Evolutionary conservation across 306 rosid species (phyloP), one percentile per base, ranked within the genome.

Genomic region (Lathyrus aphaca): DNA sequence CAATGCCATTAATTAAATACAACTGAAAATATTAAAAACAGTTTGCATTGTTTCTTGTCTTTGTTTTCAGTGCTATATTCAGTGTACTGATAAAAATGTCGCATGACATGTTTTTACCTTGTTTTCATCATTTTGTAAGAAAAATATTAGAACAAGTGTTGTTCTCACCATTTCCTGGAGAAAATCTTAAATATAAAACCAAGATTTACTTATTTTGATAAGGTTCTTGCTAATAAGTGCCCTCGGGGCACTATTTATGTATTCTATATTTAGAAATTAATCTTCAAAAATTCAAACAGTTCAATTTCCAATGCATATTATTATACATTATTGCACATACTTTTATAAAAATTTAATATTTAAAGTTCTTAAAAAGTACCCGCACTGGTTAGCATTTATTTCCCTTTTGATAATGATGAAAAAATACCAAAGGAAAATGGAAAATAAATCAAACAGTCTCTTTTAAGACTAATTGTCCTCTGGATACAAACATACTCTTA

Each of bases 401-500:
- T n/a, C n/a, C n/a, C n/a, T 39, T 38, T 62, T 62, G 40, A 62
- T 38, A 38, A 62, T 17, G 23, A 19, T 40, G 44, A 30, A 58
- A 56, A 58, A 58, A 7, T 35, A n/a, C 35, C 66, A 61, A 61
- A 17, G 38, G 29, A 37, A 61, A 61, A 18, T 61, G 67, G 17
- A 38, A 61, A 61, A 19, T 38, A 10, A 38, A 38, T 61, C 49
- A 38, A 61, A 61, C 53, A 13, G 32, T 5, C 68, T 10, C 32
- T 21, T 42, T 19, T 42, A 42, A 13, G 15, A 40, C 68, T 62
- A 16, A 63, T 5, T 38, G 32, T 40, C 35, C 11, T 63, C 50
- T 38, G 19, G 51, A 61, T 61, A 32, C 67, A 61, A 61, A 38
- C 17, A 38, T 61, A 61, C 30, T 37, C 67, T 18, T n/a, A 4